Evolutionary conservation across 1,284 basidiomycete species (phyloP).

Genomic region (Cutaneotrichosporon cutaneum): DNA sequence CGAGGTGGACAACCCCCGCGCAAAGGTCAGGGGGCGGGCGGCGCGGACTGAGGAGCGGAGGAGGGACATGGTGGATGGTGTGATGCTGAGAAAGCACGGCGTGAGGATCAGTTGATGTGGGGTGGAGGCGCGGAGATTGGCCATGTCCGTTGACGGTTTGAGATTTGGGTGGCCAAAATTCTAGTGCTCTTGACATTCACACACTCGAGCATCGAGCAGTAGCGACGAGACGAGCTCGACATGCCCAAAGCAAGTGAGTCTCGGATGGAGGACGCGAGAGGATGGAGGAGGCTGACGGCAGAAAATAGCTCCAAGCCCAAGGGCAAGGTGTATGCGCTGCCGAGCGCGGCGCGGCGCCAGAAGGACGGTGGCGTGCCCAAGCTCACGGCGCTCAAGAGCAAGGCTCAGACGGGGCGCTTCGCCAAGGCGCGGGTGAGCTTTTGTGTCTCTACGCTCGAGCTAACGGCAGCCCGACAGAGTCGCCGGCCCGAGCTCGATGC

Average conservation of each 20-base stretch:
- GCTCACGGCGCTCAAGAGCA: slow-evolving; percentile 56
- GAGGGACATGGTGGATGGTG: slow-evolving; percentile 16
- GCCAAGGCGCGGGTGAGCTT: slow-evolving; percentile 5
- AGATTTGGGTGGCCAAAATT: slow-evolving; percentile 22
- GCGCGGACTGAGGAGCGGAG: slow-evolving; percentile 20
- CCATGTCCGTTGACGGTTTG: background rate
- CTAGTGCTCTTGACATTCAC: slow-evolving; percentile 11
- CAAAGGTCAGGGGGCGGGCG: background rate
- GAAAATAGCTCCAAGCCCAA: slow-evolving; percentile 29
- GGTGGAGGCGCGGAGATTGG: slow-evolving; percentile 8
- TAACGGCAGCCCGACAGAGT: slow-evolving; percentile 13
- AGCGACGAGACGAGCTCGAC: too few relatives aligned
- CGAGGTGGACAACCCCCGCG: slow-evolving; percentile 24
- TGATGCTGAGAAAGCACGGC: background rate
- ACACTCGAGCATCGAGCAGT: background rate
- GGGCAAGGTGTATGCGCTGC: slow-evolving; percentile 40
- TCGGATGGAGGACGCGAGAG: background rate
- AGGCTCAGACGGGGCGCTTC: slow-evolving; percentile 22
- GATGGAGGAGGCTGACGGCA: slow-evolving; percentile 6
- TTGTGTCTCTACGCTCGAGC: background rate
- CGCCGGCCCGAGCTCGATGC: slow-evolving; percentile 18
- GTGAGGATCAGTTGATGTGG: background rate
- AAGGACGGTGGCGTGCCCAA: slow-evolving; percentile 79
- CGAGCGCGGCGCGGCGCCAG: slow-evolving; percentile 53
- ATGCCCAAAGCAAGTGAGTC: slow-evolving; percentile 48